These are phyloP conservation scores for Tricholoma sp. DNA, from an alignment of 768 basidiomycete genomes.

Conservation along the genomic window DNA sequence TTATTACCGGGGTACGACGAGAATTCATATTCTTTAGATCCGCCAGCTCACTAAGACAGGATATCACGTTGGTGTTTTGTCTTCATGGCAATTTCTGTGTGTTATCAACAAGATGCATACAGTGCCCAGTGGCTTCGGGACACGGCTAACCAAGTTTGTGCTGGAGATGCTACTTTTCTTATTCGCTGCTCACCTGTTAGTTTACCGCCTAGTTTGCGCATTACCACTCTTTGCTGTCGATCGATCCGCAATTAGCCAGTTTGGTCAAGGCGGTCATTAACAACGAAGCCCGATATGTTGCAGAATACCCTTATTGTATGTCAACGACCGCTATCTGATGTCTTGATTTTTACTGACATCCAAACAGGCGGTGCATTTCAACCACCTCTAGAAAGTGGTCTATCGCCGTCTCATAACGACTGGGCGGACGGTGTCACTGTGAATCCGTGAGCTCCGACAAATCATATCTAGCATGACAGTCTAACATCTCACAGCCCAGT, in stretches of 20 bases:
- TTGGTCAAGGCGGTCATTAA: slow-evolving; percentile 81
- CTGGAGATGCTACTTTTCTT: neutral
- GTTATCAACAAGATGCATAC: slow-evolving; percentile 6
- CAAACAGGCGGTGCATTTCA: slow-evolving; percentile 66
- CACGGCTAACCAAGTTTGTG: slow-evolving; percentile 66
- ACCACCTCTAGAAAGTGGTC: slow-evolving; percentile 70
- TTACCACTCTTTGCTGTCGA: slow-evolving; percentile 54
- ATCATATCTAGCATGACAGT: neutral
- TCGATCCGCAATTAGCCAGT: slow-evolving; percentile 53
- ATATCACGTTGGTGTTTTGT: slow-evolving; percentile 57
- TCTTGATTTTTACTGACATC: neutral
- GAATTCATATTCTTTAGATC: neutral
- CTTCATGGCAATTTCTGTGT: neutral
- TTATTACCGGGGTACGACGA: slow-evolving; percentile 65
- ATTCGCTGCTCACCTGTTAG: neutral
- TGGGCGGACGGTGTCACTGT: slow-evolving; percentile 69
- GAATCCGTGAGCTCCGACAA: slow-evolving; percentile 53
- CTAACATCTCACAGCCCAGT: slow-evolving; percentile 45
- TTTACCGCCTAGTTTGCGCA: slow-evolving; percentile 54
- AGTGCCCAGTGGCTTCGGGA: slow-evolving; percentile 85
- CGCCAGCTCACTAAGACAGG: slow-evolving; percentile 30
- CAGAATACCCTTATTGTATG: slow-evolving; percentile 71
- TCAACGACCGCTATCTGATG: neutral
- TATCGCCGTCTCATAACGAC: slow-evolving; percentile 58
- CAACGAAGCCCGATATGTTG: slow-evolving; percentile 70